Base-by-base conservation (phyloP, 257 asterid genomes). In the Solanum dulcamara region DNA sequence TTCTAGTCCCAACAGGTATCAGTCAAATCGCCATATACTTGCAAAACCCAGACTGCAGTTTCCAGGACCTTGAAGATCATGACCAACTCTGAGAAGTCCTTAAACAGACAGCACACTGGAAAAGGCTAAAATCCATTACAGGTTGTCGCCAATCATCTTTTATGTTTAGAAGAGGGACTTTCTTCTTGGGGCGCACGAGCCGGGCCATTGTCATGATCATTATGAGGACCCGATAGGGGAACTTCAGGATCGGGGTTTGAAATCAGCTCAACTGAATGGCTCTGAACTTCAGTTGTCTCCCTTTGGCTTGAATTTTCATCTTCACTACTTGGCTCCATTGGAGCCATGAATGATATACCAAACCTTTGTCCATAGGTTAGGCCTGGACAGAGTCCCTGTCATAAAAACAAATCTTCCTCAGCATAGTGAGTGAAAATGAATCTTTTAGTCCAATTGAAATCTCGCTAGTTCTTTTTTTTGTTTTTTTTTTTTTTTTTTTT, bases 301-400 rank as follows among this genome's bases (percentile, higher is more conserved):
- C 84, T 87, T 59, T 89, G 85, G 59, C 86, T 89, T 82, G 92
- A 84, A 84, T 94, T 77, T 74, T 91, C 92, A 6, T 89, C 90
- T 88, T 82, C 88, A 33, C 28, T 83, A 84, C 68, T 89, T 64
- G 88, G 83, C 38, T 89, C 92, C 14, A 71, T 42, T 30, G 92
- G 86, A 84, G 87, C 80, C 75, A 85, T 86, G 53, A 90, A 93
- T 74, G 96, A 89, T 87, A 96, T 88, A 84, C 98, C 98, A 86
- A 88, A 94, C 89, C 97, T 94, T 91, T 96, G 99, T 38, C 88
- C 97, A 55, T 95, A 92, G 48, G 96, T 94, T 81, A 93, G 91
- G 68, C 98, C 98, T 2, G 97, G 98, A 88, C 99, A 96, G 89
- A 91, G 91, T 67, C 99, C 99, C 99, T 96, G 89, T 30, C 77